A percentile compares a stretch with the other conserved stretches of the same genome.
Evolutionary conservation across 352 stramenopile genomes (phyloP).

Genomic region (Thalassiosira mediterranea): DNA sequence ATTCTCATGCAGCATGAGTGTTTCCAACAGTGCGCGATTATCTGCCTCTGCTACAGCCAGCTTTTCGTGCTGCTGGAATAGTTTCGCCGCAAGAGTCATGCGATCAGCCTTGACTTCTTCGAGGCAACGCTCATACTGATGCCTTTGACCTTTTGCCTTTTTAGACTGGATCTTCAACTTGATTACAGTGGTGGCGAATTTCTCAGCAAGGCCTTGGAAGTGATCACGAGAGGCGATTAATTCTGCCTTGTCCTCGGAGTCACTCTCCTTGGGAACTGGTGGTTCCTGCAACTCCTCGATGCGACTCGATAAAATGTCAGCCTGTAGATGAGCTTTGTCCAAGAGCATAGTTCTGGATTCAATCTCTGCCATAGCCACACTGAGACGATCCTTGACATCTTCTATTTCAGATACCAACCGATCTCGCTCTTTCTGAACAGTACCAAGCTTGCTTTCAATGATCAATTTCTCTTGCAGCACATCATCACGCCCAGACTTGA

Average conservation of each 20-base stretch:
- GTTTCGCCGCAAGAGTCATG: conserved; percentile 15
- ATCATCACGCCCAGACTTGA: not conserved
- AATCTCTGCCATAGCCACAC: conserved; percentile 3
- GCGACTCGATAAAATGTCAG: conserved; percentile 8
- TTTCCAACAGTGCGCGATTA: conserved; percentile 11
- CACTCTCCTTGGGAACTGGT: not conserved
- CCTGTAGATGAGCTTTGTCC: conserved; percentile 3
- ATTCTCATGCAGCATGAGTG: conserved; percentile 8
- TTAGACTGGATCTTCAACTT: conserved; percentile 33
- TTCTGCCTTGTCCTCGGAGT: conserved; percentile 10
- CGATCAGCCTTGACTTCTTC: conserved; percentile 19
- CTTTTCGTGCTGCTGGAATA: conserved; percentile 27
- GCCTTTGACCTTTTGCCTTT: conserved; percentile 2
- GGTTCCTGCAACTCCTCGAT: conserved; percentile 17
- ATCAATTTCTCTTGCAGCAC: conserved; percentile 5
- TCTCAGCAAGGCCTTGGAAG: conserved; percentile 14
- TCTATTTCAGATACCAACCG: conserved; percentile 1
- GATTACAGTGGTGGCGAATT: conserved; percentile 30
- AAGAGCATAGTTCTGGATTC: not conserved
- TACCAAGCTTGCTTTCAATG: conserved; percentile 2
- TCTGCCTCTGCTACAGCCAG: conserved; percentile 15
- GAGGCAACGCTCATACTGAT: conserved; percentile 13
- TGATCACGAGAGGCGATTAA: conserved; percentile 5
- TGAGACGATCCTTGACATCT: conserved; percentile 6
- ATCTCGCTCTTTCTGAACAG: not conserved